Evolutionary conservation across 2,329 filamentous ascomycete species (phyloP), one percentile per base, ranked within the genome.

Genomic region (Curvularia eragrostidis): DNA sequence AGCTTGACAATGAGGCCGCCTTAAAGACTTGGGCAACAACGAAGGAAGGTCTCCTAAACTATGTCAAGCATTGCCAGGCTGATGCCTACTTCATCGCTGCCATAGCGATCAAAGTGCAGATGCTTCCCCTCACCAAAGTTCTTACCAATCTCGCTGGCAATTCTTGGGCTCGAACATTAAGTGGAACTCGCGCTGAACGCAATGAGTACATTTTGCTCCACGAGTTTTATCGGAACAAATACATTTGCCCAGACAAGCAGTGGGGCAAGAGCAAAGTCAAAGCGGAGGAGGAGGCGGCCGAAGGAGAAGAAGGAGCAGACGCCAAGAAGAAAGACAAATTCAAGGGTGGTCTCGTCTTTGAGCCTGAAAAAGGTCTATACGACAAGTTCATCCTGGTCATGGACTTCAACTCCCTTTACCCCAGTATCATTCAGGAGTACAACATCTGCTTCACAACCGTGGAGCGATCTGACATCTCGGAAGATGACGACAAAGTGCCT

Each of bases 371-470:
- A 77, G 95, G 96, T 18, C 85, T 99, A 4, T 99, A 99, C 74
- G 95, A 99, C 84, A 96, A 96, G 79, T 97, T 96, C 77, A 91
- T 99, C 52, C 85, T 99, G 54, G 96, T 99, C 77, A 99, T 99
- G 96, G 95, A 99, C 82, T 99, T 99, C 83, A 99, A 99, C 84
- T 97, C 93, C 69, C 83, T 99, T 61, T 99, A 99, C 71, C 95
- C 95, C 30, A 97, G 92, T 73, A 98, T 99, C 72, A 99, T 99
- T 61, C 96, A 99, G 74, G 96, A 99, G 83, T 99, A 89, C 81
- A 99, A 99, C 78, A 99, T 99, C 68, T 99, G 96, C 82, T 99
- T 99, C 79, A 99, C 95, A 2, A 99, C 96, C 0, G 93, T 99
- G 6, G 91, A 98, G 61, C 85, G 95, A 67, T 83, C 85, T 39